Percentiles rank a stretch among this genome's conserved stretches.
These are phyloP conservation scores for Borovskyia barvae DNA, from an alignment of 208 protist species.

Conservation along the genomic window DNA sequence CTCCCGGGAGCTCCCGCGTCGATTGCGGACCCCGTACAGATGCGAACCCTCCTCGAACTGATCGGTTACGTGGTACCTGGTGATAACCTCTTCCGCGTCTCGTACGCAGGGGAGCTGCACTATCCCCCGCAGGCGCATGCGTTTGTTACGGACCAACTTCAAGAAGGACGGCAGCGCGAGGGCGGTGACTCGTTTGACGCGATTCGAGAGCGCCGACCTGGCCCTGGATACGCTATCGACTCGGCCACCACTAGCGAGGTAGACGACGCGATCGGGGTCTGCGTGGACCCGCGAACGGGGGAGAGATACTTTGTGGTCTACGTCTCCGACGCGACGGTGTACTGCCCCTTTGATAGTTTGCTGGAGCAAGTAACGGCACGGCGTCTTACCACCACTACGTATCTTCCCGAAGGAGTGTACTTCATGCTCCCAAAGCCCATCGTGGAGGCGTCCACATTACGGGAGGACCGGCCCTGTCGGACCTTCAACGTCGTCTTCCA, in stretches of 20 bases:
- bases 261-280: constrained; percentile 85
- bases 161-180: constrained; percentile 37
- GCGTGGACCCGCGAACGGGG: constrained; percentile 53
- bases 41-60: constrained; percentile 58
- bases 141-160: constrained; percentile 42
- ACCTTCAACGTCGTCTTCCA: constrained; percentile 87
- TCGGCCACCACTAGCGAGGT: constrained; percentile 89
- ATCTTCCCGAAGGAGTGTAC: constrained; percentile 85
- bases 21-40: constrained; percentile 47
- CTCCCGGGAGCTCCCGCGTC: constrained; percentile 45
- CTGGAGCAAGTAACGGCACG: constrained; percentile 84
- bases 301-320: constrained; percentile 79
- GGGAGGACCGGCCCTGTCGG: constrained; percentile 77
- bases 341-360: constrained; percentile 77
- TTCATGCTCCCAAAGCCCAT: constrained; percentile 90
- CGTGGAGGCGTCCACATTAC: constrained; percentile 82
- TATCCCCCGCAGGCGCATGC: constrained; percentile 69
- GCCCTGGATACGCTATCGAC: constrained; percentile 85
- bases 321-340: constrained; percentile 87
- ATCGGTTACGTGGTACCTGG: constrained; percentile 59
- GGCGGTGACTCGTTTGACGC: constrained; percentile 72
- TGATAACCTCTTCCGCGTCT: constrained; percentile 72
- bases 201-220: constrained; percentile 38
- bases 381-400: constrained; percentile 81
- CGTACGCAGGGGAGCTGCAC: constrained; percentile 60